Percentiles rank a stretch among this genome's conserved stretches.
These are phyloP conservation scores for Corymbia calophylla DNA, from an alignment of 441 rosid species.

Conservation along the genomic window DNA sequence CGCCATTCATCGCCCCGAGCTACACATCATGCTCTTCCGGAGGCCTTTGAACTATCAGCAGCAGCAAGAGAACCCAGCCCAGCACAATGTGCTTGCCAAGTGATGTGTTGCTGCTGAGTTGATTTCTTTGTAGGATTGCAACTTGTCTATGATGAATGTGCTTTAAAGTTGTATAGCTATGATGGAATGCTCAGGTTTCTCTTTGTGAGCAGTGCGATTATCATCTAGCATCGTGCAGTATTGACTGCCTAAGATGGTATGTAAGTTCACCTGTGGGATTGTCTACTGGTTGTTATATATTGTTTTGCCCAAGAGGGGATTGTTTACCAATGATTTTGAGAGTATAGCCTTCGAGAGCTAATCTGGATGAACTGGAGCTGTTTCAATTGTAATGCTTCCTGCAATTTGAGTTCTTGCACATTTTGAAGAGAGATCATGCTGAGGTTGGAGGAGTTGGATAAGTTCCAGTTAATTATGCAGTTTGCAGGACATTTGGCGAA, in stretches of 20 bases:
- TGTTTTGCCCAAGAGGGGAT: not conserved
- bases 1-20: constrained; percentile 95
- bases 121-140: not conserved
- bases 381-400: not conserved
- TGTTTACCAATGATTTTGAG: not conserved
- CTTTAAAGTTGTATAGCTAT: not conserved
- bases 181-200: not conserved
- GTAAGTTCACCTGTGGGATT: not conserved
- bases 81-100: constrained; percentile 35
- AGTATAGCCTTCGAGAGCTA: not conserved
- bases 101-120: constrained; percentile 7
- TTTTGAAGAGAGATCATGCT: not conserved
- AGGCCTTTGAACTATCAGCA: constrained; percentile 88
- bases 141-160: not conserved
- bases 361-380: not conserved
- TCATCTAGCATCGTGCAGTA: not conserved
- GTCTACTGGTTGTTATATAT: not conserved
- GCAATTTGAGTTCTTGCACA: not conserved
- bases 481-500: not conserved
- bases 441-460: not conserved
- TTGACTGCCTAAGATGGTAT: not conserved
- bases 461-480: not conserved
- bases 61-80: constrained; percentile 71
- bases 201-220: not conserved
- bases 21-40: constrained; percentile 97